Evolutionary conservation across 352 stramenopile species (phyloP).

Genomic region (Globisporangium mamillatum): DNA sequence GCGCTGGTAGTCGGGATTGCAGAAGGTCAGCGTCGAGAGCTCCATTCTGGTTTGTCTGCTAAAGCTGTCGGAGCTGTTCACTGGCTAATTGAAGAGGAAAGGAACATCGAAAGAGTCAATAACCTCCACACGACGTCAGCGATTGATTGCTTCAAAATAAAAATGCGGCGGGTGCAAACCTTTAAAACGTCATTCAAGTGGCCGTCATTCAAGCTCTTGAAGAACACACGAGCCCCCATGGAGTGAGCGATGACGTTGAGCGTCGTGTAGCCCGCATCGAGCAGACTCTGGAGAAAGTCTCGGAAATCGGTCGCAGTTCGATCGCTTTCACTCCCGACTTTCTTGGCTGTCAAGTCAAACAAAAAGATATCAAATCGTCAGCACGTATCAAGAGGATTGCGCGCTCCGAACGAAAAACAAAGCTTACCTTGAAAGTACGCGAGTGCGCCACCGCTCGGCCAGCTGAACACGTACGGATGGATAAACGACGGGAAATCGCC

Average conservation of each 20-base stretch:
- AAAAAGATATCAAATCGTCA: background rate
- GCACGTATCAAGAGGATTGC: background rate
- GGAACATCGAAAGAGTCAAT: background rate
- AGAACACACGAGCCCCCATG: conserved; percentile 63
- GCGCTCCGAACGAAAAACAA: background rate
- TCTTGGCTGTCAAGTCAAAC: conserved; percentile 23
- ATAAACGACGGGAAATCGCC: conserved; percentile 36
- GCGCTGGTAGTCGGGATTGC: conserved; percentile 77
- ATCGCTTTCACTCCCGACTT: conserved; percentile 41
- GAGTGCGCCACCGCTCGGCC: conserved; percentile 33
- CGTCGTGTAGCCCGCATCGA: conserved; percentile 59
- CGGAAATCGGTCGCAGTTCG: conserved; percentile 39
- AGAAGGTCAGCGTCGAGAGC: conserved; percentile 67
- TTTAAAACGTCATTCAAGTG: conserved; percentile 42
- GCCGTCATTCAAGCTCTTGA: conserved; percentile 43
- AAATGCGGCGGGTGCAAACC: conserved; percentile 20
- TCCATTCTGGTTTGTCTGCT: conserved; percentile 19
- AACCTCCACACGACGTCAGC: background rate
- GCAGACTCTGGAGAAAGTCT: conserved; percentile 51
- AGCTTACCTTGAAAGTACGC: conserved; percentile 31
- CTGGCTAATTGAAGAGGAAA: background rate
- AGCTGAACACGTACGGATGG: conserved; percentile 45
- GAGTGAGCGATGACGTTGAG: conserved; percentile 67
- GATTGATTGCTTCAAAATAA: background rate
- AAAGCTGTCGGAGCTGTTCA: conserved; percentile 3